Evolutionary conservation across 805 yeast species (phyloP), one percentile per base, ranked within the genome.

Genomic region (Saturnispora sekii): DNA sequence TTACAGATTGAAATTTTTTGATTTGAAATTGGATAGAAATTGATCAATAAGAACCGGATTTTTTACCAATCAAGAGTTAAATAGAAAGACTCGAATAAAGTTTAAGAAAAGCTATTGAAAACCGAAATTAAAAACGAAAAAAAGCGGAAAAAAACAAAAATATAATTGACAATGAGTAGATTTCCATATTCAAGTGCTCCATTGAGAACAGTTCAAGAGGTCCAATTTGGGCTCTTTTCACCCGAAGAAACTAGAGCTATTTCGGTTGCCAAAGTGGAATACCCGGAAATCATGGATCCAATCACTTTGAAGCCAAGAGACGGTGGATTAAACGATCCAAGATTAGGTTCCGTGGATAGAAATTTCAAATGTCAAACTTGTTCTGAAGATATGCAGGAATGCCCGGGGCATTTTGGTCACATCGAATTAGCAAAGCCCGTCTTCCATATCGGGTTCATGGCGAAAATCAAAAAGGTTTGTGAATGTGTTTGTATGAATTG

Each of bases 381-480:
- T 74, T 95, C 96, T 58, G 99, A 93, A 65, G 96, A 90, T 57
- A 93, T 93, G 97, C 86, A 90, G 49, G 97, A 93, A 64, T 93
- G 99, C 67, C 97, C 97, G 0, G 99, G 99, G 48, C 99, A 93
- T 69, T 93, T 93, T 67, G 99, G 99, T 54, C 99, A 93, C 61
- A 93, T 93, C 50, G 99, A 93, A 63, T 73, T 93, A 53, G 97
- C 98, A 32, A 93, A 90, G 63, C 98, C 99, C 11, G 99, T 93
- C 33, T 93, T 93, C 68, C 98, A 93, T 65, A 87, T 93, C 63
- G 98, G 96, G 39, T 93, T 87, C 65, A 79, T 93, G 58, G 77
- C 94, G 40, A 90, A 86, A 62, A 90, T 93, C 59, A 93, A 93
- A 63, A 93, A 93, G 64, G 85, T 87, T 33, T 84, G 96, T 64